Evolutionary conservation across 306 rosid species (phyloP).

Genomic region (Quercus ilex): DNA sequence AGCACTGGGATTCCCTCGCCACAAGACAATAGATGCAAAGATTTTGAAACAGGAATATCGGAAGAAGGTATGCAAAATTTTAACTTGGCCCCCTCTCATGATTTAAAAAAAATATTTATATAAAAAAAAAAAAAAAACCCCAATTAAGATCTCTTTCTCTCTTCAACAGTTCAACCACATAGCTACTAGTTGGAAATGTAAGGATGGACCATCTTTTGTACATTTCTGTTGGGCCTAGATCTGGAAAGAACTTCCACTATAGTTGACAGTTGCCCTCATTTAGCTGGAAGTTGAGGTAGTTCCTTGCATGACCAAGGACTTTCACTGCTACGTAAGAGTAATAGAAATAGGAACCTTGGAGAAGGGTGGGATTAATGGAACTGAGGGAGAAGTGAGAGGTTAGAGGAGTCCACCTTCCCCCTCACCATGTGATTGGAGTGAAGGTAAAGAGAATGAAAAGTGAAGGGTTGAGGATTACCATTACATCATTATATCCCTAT

Average conservation of each 20-base stretch:
- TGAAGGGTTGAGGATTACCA: neutral
- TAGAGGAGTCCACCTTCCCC: neutral
- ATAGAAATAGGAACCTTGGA: too few species aligned
- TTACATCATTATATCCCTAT: neutral
- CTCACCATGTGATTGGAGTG: neutral
- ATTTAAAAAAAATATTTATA: too few species aligned
- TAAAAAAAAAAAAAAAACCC: neutral
- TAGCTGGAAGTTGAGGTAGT: too few species aligned
- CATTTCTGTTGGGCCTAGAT: too few species aligned
- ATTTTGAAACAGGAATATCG: conserved; percentile 78
- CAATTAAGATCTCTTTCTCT: neutral
- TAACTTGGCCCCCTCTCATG: neutral
- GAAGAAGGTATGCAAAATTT: conserved; percentile 50
- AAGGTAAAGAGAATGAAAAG: neutral
- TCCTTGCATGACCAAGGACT: too few species aligned
- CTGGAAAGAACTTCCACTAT: too few species aligned
- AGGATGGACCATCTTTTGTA: too few species aligned
- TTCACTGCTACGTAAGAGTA: too few species aligned
- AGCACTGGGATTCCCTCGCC: conserved; percentile 76
- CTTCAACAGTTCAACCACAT: neutral
- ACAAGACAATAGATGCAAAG: conserved; percentile 67
- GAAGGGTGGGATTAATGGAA: too few species aligned
- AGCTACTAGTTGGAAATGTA: too few species aligned
- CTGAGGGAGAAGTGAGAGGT: too few species aligned
- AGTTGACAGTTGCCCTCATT: too few species aligned